These are phyloP conservation scores for Penicillium sp. DNA, from an alignment of 2,329 filamentous ascomycete species.

Conservation along the genomic window DNA sequence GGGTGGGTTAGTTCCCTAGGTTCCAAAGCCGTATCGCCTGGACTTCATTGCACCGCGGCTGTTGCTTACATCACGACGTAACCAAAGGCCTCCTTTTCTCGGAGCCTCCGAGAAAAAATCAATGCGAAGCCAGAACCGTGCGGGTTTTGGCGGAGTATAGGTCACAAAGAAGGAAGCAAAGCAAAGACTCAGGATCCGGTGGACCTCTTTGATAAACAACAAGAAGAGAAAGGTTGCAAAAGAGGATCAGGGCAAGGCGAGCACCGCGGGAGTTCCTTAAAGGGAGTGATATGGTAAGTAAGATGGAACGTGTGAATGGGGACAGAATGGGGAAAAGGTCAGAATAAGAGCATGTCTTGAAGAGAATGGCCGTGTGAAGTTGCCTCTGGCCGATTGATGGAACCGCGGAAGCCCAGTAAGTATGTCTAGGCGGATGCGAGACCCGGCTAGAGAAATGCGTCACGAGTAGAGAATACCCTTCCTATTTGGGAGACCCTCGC, in stretches of 20 bases:
- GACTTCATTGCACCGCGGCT: neutral
- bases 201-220: neutral
- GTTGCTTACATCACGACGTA: conserved; percentile 15
- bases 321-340: conserved; percentile 5
- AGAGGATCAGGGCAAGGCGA: neutral
- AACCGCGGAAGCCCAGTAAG: conserved; percentile 12
- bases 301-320: neutral
- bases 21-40: neutral
- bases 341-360: conserved; percentile 18
- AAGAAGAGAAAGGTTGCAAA: neutral
- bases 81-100: neutral
- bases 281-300: neutral
- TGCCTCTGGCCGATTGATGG: conserved; percentile 6
- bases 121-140: neutral
- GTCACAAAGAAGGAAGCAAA: neutral
- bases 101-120: neutral
- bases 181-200: neutral
- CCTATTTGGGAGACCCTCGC: conserved; percentile 20
- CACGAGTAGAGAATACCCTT: conserved; percentile 21
- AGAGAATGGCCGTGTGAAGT: conserved; percentile 5
- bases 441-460: conserved; percentile 20
- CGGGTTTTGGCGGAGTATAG: neutral
- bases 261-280: neutral
- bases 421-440: conserved; percentile 13
- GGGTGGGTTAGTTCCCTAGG: conserved; percentile 22